phyloP scores from a whole-genome alignment of 257 asterid genomes.

The Coffea canephora region DNA sequence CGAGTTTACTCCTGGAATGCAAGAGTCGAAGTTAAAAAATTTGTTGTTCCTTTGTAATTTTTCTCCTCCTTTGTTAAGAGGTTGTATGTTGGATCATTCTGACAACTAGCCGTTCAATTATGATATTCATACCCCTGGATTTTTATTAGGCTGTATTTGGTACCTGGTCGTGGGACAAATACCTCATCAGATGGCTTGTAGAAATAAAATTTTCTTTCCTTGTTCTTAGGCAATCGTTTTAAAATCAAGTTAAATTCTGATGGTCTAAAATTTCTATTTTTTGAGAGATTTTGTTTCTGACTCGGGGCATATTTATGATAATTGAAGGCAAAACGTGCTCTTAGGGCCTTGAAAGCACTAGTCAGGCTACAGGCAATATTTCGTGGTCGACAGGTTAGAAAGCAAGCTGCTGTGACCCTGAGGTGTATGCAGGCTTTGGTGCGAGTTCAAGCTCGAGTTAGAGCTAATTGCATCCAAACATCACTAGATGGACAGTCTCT shows the following conservation, averaged over 20 bases:
- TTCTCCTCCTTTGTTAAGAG: background rate
- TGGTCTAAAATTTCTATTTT: background rate
- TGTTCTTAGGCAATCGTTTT: background rate
- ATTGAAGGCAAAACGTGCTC: constrained; percentile 78
- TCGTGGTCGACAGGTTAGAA: constrained; percentile 77
- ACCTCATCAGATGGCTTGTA: no score
- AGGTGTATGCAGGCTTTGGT: constrained; percentile 92
- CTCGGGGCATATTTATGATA: background rate
- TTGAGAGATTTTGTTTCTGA: background rate
- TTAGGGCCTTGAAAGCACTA: constrained; percentile 80
- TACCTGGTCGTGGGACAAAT: background rate
- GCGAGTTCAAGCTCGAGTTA: constrained; percentile 75
- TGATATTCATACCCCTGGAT: background rate
- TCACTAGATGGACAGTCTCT: constrained; percentile 24
- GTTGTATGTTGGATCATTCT: background rate
- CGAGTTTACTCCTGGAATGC: background rate
- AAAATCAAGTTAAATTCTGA: background rate
- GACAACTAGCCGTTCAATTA: background rate
- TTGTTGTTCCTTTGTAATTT: background rate
- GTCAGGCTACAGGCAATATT: constrained; percentile 94
- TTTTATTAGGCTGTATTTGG: background rate
- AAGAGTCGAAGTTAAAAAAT: background rate
- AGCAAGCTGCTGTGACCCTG: constrained; percentile 80
- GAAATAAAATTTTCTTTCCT: background rate
- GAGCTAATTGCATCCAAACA: constrained; percentile 56